Conservation (phyloP, 2,329 filamentous ascomycete species). For the Nakataea oryzae region DNA sequence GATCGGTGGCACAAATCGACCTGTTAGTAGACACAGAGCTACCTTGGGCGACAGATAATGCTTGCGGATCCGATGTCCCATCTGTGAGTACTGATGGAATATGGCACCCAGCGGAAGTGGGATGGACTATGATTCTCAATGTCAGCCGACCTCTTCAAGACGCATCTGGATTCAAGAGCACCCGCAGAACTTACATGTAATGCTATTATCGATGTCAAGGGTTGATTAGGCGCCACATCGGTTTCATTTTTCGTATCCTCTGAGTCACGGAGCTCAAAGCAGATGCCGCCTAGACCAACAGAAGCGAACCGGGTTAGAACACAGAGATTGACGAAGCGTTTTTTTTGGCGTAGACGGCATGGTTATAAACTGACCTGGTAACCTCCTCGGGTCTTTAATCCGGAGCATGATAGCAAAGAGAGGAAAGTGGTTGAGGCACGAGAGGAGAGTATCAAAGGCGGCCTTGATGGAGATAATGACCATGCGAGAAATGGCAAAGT, state of each 20-base stretch:
- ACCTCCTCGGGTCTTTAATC: conserved; percentile 79
- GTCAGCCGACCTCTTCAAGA: background rate
- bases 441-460: conserved; percentile 78
- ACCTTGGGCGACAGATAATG: conserved; percentile 90
- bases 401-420: conserved; percentile 94
- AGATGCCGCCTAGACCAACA: conserved; percentile 56
- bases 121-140: conserved; percentile 50
- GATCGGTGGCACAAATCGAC: conserved; percentile 88
- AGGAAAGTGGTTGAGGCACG: conserved; percentile 94
- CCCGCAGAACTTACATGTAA: conserved; percentile 54
- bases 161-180: background rate
- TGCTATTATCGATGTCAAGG: conserved; percentile 71
- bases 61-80: conserved; percentile 82
- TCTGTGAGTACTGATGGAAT: conserved; percentile 95
- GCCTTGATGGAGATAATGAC: conserved; percentile 91
- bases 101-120: conserved; percentile 86
- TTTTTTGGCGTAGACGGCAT: background rate
- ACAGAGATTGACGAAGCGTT: conserved; percentile 8
- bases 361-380: conserved; percentile 55
- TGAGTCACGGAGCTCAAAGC: conserved; percentile 79
- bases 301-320: background rate
- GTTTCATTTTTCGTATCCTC: conserved; percentile 33
- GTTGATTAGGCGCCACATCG: conserved; percentile 20
- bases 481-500: conserved; percentile 91
- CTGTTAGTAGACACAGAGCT: conserved; percentile 76